These are phyloP conservation scores for Pseudisothecium myosuroides DNA, from an alignment of 225 moss, liverwort and hornwort genomes.

Conservation along the genomic window DNA sequence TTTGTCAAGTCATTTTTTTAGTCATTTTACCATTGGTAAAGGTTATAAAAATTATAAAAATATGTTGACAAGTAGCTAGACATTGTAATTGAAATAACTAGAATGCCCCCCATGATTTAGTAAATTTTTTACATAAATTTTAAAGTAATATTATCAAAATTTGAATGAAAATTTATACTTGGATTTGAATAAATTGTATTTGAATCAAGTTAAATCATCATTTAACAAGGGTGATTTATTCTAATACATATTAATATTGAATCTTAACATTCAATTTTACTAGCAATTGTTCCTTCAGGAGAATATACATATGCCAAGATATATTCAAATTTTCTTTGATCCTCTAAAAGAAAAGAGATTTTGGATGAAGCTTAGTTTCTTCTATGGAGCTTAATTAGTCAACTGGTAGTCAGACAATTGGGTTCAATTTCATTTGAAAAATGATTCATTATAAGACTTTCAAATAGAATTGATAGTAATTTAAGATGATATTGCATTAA, in stretches of 20 bases:
- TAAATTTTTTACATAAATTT: not conserved
- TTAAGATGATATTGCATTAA: not conserved
- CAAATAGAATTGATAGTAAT: not conserved
- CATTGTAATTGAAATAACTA: not conserved
- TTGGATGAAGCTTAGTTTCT: not conserved
- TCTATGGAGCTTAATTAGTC: not conserved
- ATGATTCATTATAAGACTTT: not conserved
- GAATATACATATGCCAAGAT: not conserved
- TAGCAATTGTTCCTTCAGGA: fast-evolving
- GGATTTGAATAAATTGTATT: not conserved
- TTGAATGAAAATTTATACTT: not conserved
- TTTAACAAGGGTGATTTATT: not conserved
- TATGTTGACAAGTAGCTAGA: not conserved
- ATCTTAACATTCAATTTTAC: not conserved
- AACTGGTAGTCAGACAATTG: not conserved
- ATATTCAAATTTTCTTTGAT: not conserved
- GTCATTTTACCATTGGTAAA: not conserved
- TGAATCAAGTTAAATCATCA: not conserved
- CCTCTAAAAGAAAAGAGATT: not conserved
- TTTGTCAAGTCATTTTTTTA: not conserved
- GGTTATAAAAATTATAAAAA: not conserved
- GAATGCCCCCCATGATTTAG: fast-evolving
- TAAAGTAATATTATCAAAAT: too few relatives aligned
- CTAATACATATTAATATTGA: not conserved
- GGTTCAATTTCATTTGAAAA: not conserved